phyloP scores from a whole-genome alignment of 78 protist species.

The Dictyostelium firmibasis region DNA sequence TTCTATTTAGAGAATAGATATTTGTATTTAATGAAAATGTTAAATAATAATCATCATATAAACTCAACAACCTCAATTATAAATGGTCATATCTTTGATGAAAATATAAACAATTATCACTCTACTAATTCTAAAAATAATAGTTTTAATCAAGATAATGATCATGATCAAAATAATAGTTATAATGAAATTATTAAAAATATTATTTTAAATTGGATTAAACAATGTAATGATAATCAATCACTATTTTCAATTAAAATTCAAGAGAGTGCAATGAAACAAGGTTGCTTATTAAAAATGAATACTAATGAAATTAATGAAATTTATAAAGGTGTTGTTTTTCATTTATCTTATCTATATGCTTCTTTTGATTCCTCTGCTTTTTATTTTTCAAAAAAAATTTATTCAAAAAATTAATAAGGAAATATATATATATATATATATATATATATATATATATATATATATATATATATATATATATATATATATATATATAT shows the following conservation, averaged over 20 bases:
- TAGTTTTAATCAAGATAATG: neutral
- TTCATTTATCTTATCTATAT: conserved; percentile 8
- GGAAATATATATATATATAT: too few relatives aligned
- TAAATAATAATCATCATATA: neutral
- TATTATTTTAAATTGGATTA: neutral
- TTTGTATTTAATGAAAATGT: neutral
- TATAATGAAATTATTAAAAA: neutral
- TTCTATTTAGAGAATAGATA: conserved; percentile 49
- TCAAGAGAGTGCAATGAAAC: conserved; percentile 39
- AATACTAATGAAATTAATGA: conserved; percentile 25
- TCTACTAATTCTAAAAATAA: neutral
- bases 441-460: too few relatives aligned
- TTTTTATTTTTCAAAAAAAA: neutral
- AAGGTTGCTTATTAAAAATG: conserved; percentile 53
- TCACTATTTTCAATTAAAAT: neutral
- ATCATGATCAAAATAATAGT: neutral
- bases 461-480: too few relatives aligned
- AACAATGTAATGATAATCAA: neutral
- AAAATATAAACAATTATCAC: neutral
- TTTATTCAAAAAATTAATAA: neutral
- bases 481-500: too few relatives aligned
- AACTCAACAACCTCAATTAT: neutral
- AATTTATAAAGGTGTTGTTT: neutral
- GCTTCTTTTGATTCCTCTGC: neutral
- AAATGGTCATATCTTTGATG: conserved; percentile 24